Percentiles rank a stretch among this genome's conserved stretches.
phyloP scores from a whole-genome alignment of 768 basidiomycete species.

The Heimioporus sp. region DNA sequence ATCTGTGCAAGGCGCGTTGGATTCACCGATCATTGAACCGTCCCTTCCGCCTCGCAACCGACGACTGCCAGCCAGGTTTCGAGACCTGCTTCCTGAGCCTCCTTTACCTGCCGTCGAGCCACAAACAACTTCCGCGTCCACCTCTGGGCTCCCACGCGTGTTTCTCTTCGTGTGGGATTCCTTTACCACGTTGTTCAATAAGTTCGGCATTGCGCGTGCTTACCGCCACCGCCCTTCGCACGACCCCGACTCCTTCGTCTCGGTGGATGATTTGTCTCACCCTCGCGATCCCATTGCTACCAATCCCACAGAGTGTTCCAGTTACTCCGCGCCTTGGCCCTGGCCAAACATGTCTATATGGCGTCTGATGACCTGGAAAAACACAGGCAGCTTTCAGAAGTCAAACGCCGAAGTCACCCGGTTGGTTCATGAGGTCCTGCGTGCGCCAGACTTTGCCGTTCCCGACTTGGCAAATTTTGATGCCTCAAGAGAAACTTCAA shows the following conservation, averaged over 20 bases:
- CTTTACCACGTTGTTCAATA: not conserved
- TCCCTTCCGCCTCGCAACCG: not conserved
- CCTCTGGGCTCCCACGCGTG: not conserved
- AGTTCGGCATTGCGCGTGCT: not conserved
- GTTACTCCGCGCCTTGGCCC: conserved; percentile 8
- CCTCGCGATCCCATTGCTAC: too few relatives aligned
- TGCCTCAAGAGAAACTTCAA: too few relatives aligned
- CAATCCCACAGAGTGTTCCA: not conserved
- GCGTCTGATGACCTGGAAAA: conserved; percentile 4
- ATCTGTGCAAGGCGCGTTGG: too few relatives aligned
- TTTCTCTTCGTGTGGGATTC: not conserved
- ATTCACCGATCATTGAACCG: too few relatives aligned
- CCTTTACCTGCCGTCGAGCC: not conserved
- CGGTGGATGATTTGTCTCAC: not conserved
- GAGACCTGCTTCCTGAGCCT: not conserved
- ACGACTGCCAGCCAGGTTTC: not conserved
- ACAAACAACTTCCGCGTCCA: not conserved
- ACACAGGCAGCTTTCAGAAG: conserved; percentile 2
- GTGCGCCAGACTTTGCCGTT: too few relatives aligned
- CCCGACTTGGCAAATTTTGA: too few relatives aligned
- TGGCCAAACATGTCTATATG: conserved; percentile 12
- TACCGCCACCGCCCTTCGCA: not conserved
- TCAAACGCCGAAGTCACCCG: not conserved
- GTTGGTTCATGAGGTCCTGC: not conserved
- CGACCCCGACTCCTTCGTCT: not conserved